Evolutionary conservation across 2,329 filamentous ascomycete species (phyloP), one percentile per base, ranked within the genome.

Genomic region (Botryotinia convoluta): DNA sequence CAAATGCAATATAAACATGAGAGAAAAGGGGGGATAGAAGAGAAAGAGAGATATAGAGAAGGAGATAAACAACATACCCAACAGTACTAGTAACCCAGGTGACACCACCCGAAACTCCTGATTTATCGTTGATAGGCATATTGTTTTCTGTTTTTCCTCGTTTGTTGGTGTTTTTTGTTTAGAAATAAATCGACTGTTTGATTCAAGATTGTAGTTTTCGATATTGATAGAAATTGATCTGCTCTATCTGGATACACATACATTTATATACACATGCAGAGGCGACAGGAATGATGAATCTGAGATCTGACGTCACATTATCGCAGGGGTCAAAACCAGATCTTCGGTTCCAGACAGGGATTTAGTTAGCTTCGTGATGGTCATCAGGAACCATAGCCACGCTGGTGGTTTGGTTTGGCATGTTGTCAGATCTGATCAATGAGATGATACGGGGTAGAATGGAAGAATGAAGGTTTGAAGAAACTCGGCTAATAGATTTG

Each of bases 61-160:
- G 20, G 4, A 20, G 2, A 37, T n/a, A 20, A 26, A 22, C 14
- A 18, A 65, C 72, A 51, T 74, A 76, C 75, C 75, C 75, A 48
- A 71, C 57, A 20, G 75, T 76, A 51, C 74, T 75, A 3, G 75
- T 76, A 29, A 76, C 75, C 75, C 75, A 76, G 39, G 75, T 75
- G 12, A 74, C 73, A 72, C 74, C 74, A 45, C 51, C 57, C 14
- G 74, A 74, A 29, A 74, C 74, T 14, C 74, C 74, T 20, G 72
- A 72, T 69, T 75, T 75, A 61, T 75, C 72, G 35, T 69, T 74
- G 42, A 72, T 57, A 29, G 57, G 57, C 57, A 63, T 71, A 12
- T 54, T 69, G 8, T 2, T 22, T 42, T 18, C 22, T n/a, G n/a
- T 35, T 6, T 37, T 48, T 32, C 10, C 20, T 20, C 16, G n/a